Evolutionary conservation across 768 basidiomycete species (phyloP), one percentile per base, ranked within the genome.

Genomic region (Epithele typhae): DNA sequence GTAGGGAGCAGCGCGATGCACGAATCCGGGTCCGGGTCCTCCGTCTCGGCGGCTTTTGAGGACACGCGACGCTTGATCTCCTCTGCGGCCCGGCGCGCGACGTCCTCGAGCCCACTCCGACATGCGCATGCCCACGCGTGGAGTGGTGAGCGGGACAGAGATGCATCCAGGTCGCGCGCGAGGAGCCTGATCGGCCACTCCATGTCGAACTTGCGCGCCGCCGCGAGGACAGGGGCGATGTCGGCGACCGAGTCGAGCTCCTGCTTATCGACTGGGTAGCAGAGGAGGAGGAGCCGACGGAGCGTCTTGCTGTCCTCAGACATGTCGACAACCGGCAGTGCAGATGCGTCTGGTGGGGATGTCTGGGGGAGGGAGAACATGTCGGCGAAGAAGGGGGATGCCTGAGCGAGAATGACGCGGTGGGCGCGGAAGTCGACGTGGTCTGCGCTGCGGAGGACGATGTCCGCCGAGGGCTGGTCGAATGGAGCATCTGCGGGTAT

Each of bases 371-470:
- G n/a, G n/a, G n/a, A n/a, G n/a, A 82, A 76, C 65, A 79, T 71
- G 49, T 71, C 69, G 43, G 65, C 66, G 55, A 82, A 82, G 59
- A 82, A n/a, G 5, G 79, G 69, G 14, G 79, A 82, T 2, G 78
- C 72, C 25, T 78, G 60, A 15, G 76, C 69, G 25, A 82, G 66
- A 40, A 81, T 65, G 30, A 73, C 57, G 51, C 74, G 77, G 69
- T 73, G 74, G 37, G 75, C 71, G 48, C 70, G 71, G 59, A 78
- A 80, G 41, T 68, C 65, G 52, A 71, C 62, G 27, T 61, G 57
- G 53, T 81, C 80, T 40, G 75, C 73, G 8, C 77, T 75, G 45
- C 76, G 71, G 30, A 82, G 67, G 41, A 81, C 70, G 42, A 79
- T 62, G 53, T 81, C 78, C 7, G 49, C 46, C 23, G 24, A 24